A percentile compares a stretch with the other conserved stretches of the same genome.
These are phyloP conservation scores for Candida easanensis DNA, from an alignment of 805 yeast genomes.

Conservation along the genomic window DNA sequence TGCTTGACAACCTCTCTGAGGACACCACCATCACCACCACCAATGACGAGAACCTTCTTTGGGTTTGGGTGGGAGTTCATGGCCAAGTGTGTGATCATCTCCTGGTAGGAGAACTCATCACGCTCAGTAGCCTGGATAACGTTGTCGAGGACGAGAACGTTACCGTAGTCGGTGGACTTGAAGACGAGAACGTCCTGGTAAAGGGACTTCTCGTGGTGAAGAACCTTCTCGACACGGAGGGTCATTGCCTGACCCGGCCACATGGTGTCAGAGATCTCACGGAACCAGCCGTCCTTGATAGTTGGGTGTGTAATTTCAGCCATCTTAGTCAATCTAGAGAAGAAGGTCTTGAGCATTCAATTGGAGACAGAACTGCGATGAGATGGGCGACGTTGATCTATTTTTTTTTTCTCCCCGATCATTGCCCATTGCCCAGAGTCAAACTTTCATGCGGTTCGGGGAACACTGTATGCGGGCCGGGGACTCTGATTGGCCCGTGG, in stretches of 20 bases:
- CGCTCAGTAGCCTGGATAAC: slow-evolving; percentile 96
- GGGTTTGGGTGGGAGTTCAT: slow-evolving; percentile 93
- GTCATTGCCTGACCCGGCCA: slow-evolving; percentile 99
- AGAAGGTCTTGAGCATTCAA: no score
- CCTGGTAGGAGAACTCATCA: slow-evolving; percentile 97
- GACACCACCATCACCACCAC: slow-evolving; percentile 99
- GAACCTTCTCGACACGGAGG: slow-evolving; percentile 78
- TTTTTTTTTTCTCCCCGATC: no score
- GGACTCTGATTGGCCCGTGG: no score
- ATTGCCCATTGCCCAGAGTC: no score
- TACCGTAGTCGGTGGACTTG: slow-evolving; percentile 91
- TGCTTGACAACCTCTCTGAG: slow-evolving; percentile 93
- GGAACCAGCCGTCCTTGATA: slow-evolving; percentile 87
- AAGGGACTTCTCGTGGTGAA: slow-evolving; percentile 80
- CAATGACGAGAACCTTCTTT: slow-evolving; percentile 88
- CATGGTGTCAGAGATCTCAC: slow-evolving; percentile 91
- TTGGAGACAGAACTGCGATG: no score
- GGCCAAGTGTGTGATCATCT: slow-evolving; percentile 95
- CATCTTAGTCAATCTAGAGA: slow-evolving; percentile 24
- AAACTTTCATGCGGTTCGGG: no score
- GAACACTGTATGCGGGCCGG: no score
- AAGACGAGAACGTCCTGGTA: slow-evolving; percentile 94
- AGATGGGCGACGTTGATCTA: no score
- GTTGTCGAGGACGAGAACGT: slow-evolving; percentile 90
- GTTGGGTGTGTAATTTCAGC: slow-evolving; percentile 41